Evolutionary conservation across 176 grass and related monocot genomes (phyloP).

Genomic region (Tuctoria greenei): DNA sequence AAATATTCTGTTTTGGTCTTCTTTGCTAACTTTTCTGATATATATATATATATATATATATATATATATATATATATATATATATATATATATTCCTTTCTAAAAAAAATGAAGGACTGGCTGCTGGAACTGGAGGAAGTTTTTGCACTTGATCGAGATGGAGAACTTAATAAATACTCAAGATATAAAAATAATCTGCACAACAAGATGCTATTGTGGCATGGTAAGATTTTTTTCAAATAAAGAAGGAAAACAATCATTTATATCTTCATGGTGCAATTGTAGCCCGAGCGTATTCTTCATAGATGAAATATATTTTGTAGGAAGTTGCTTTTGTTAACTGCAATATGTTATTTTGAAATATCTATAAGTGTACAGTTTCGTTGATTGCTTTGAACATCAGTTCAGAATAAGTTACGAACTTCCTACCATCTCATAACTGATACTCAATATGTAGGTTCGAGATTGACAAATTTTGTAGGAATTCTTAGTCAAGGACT

Average conservation of each 20-base stretch:
- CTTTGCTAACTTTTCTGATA: not conserved
- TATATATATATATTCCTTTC: conserved; percentile 3
- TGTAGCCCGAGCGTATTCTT: not conserved
- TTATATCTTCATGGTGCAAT: not conserved
- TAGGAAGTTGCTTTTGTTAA: not conserved
- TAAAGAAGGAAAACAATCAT: not conserved
- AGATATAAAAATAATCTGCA: conserved; percentile 70
- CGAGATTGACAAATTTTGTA: conserved; percentile 93
- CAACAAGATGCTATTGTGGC: conserved; percentile 98
- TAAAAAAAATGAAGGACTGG: conserved; percentile 61
- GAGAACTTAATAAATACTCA: conserved; percentile 71
- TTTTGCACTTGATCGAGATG: conserved; percentile 82
- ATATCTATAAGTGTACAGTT: conserved; percentile 1
- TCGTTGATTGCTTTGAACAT: not conserved
- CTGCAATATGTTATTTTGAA: not conserved
- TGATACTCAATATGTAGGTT: conserved; percentile 56
- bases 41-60: not conserved
- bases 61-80: not conserved
- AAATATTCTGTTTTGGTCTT: not conserved
- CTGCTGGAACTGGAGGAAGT: conserved; percentile 90
- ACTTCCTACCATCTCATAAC: not conserved
- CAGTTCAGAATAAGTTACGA: not conserved
- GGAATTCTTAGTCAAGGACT: conserved; percentile 97
- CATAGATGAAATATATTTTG: not conserved
- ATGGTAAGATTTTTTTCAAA: conserved; percentile 55